Evolutionary conservation across 2,329 filamentous ascomycete genomes (phyloP).

Genomic region (Colletotrichum graminicola): DNA sequence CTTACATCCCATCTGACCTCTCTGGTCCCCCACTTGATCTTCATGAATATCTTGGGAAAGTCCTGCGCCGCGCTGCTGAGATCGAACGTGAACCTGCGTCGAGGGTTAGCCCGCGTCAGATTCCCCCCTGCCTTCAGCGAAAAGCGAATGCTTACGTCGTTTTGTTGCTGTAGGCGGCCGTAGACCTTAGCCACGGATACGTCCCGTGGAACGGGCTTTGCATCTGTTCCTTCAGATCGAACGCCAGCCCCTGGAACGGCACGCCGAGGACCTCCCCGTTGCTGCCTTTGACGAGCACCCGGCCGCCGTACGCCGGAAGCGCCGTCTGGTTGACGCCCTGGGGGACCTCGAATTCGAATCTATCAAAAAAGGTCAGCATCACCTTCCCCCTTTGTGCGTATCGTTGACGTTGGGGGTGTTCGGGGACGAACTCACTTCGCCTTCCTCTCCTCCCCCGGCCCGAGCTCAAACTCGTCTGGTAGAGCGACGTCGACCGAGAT

Average conservation of each 20-base stretch:
- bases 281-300: constrained; percentile 49
- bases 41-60: constrained; percentile 43
- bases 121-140: too few relatives aligned
- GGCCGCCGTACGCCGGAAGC: constrained; percentile 52
- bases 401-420: too few relatives aligned
- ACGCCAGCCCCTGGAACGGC: constrained; percentile 45
- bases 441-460: constrained; percentile 23
- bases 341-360: constrained; percentile 46
- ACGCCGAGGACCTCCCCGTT: constrained; percentile 50
- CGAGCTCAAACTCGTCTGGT: constrained; percentile 39
- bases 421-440: constrained; percentile 35
- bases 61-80: constrained; percentile 33
- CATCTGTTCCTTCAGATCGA: constrained; percentile 37
- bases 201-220: constrained; percentile 34
- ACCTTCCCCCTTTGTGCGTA: too few relatives aligned
- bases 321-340: constrained; percentile 46
- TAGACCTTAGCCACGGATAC: constrained; percentile 34
- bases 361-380: neutral
- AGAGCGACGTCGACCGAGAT: constrained; percentile 37
- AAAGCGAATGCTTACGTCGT: constrained; percentile 20
- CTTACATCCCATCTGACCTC: constrained; percentile 46
- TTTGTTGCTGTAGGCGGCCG: constrained; percentile 26
- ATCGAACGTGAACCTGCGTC: constrained; percentile 32
- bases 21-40: constrained; percentile 43
- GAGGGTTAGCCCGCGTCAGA: neutral